Conservation (phyloP, 108 stramenopile species). For the Skeletonema menzelii region DNA sequence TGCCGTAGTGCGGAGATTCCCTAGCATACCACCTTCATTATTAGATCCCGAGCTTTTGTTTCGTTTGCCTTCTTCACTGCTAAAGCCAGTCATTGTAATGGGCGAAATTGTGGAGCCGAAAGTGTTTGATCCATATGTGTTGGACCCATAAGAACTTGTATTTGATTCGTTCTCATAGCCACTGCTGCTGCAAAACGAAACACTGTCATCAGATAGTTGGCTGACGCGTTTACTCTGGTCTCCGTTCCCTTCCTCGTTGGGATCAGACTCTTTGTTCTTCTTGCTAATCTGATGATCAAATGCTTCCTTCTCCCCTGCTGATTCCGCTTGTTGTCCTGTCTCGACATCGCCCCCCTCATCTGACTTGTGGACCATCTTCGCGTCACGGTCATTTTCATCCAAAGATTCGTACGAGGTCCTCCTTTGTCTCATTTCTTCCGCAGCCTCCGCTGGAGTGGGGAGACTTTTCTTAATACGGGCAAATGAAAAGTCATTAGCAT, state of each 20-base stretch:
- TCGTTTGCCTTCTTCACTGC: not conserved
- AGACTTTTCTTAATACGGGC: conserved; percentile 5
- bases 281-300: not conserved
- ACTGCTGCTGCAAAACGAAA: conserved; percentile 15
- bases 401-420: conserved; percentile 22
- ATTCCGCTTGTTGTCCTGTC: not conserved
- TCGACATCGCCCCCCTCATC: not conserved
- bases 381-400: conserved; percentile 11
- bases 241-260: not conserved
- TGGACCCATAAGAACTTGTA: conserved; percentile 23
- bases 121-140: not conserved
- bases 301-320: not conserved
- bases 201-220: conserved; percentile 6
- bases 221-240: not conserved
- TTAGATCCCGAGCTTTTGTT: not conserved
- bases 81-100: conserved; percentile 24
- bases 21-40: conserved; percentile 18
- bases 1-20: conserved; percentile 11
- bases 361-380: not conserved
- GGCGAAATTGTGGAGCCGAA: conserved; percentile 21
- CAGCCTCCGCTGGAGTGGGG: conserved; percentile 26
- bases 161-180: conserved; percentile 37
- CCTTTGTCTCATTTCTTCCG: conserved; percentile 1
- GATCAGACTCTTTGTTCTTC: not conserved
- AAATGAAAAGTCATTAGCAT: too few species aligned